Percentiles rank a stretch among this genome's conserved stretches.
phyloP scores from a whole-genome alignment of 2,329 filamentous ascomycete genomes.

The Trichoderma oligosporum region DNA sequence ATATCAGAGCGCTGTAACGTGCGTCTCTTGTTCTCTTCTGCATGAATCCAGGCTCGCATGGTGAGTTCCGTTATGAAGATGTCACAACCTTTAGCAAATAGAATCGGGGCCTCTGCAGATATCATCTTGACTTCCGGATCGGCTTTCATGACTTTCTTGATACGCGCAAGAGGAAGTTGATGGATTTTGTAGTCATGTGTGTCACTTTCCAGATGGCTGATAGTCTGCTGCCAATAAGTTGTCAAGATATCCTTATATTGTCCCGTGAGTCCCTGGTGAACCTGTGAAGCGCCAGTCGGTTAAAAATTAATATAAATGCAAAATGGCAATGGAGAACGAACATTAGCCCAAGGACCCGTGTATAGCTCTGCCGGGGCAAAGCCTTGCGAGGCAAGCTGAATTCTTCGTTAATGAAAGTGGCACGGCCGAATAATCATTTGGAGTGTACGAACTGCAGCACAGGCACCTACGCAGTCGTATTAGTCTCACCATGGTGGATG shows the following conservation, averaged over 20 bases:
- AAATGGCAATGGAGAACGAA: slow-evolving; percentile 41
- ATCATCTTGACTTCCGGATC: slow-evolving; percentile 99
- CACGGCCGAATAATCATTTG: not conserved
- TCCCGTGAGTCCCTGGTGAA: slow-evolving; percentile 90
- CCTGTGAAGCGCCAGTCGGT: slow-evolving; percentile 46
- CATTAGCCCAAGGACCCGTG: slow-evolving; percentile 92
- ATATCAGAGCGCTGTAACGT: slow-evolving; percentile 96
- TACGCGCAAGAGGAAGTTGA: slow-evolving; percentile 91
- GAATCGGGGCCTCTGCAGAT: slow-evolving; percentile 92
- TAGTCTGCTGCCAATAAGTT: slow-evolving; percentile 98
- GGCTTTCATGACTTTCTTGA: slow-evolving; percentile 99
- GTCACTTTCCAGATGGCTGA: slow-evolving; percentile 90
- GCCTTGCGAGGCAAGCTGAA: slow-evolving; percentile 76
- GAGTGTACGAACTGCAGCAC: slow-evolving; percentile 39
- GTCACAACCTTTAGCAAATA: slow-evolving; percentile 97
- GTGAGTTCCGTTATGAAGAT: slow-evolving; percentile 99
- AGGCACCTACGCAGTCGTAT: slow-evolving; percentile 40
- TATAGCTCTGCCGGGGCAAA: slow-evolving; percentile 92
- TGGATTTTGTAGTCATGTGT: slow-evolving; percentile 98
- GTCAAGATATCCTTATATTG: slow-evolving; percentile 96
- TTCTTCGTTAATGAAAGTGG: slow-evolving; percentile 26
- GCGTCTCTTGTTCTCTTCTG: slow-evolving; percentile 96
- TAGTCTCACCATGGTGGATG: slow-evolving; percentile 14
- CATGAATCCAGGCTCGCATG: slow-evolving; percentile 99
- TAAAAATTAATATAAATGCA: not conserved